Conservation (phyloP, 805 yeast genomes). For the Starmerella powellii region DNA sequence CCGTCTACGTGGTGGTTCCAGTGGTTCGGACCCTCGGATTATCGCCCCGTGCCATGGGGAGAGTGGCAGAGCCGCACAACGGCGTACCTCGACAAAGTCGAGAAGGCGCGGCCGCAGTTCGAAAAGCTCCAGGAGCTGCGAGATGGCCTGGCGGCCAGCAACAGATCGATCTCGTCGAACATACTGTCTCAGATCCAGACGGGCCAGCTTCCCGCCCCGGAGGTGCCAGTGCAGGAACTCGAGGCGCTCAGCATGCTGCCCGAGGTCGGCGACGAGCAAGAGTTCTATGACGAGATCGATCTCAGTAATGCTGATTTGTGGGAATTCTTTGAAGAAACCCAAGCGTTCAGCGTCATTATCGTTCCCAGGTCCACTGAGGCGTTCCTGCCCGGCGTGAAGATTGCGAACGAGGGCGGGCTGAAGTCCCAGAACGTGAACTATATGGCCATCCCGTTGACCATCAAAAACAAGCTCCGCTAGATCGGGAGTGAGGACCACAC, state of each 20-base stretch:
- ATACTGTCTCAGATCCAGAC: constrained; percentile 4
- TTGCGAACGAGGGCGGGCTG: neutral
- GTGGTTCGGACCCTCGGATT: constrained; percentile 58
- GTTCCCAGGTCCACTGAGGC: constrained; percentile 12
- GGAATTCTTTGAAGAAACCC: constrained; percentile 14
- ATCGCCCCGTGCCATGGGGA: constrained; percentile 37
- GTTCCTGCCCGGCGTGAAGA: constrained; percentile 9
- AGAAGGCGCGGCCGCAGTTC: constrained; percentile 1
- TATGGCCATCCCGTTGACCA: constrained; percentile 13
- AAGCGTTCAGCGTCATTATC: constrained; percentile 7
- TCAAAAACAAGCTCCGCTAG: constrained; percentile 3
- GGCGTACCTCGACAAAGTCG: constrained; percentile 19
- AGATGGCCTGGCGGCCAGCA: neutral
- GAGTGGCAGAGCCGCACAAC: constrained; percentile 26
- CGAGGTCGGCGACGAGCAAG: constrained; percentile 14
- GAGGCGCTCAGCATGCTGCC: constrained; percentile 6
- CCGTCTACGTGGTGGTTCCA: constrained; percentile 28
- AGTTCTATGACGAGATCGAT: constrained; percentile 13
- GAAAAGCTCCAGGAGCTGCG: constrained; percentile 2
- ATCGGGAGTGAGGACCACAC: neutral
- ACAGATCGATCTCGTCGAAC: constrained; percentile 4
- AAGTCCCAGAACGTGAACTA: constrained; percentile 15
- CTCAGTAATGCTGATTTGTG: constrained; percentile 12
- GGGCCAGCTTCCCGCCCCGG: constrained; percentile 8
- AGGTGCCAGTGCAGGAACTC: constrained; percentile 9